phyloP scores from a whole-genome alignment of 306 rosid genomes.

The Acacia melanoxylon region DNA sequence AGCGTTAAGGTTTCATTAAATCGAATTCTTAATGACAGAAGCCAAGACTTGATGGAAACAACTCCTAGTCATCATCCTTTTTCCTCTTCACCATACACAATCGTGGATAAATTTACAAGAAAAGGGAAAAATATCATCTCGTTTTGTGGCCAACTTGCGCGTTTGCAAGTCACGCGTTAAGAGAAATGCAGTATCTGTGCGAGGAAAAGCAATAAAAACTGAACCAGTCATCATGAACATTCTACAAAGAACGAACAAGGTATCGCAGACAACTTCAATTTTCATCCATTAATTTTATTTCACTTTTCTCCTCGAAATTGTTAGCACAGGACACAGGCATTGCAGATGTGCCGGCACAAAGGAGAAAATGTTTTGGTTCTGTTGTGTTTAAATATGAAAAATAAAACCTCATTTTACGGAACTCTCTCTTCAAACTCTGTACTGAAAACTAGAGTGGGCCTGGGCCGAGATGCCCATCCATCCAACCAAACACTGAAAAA shows the following conservation, averaged over 20 bases:
- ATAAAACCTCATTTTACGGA: slow-evolving; percentile 61
- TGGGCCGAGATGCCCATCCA: slow-evolving; percentile 34
- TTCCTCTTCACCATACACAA: background rate
- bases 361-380: slow-evolving; percentile 33
- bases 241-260: slow-evolving; percentile 30
- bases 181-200: background rate
- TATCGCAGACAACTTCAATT: slow-evolving; percentile 13
- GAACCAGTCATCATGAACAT: background rate
- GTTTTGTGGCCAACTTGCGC: background rate
- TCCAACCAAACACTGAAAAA: slow-evolving; percentile 31
- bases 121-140: background rate
- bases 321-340: slow-evolving; percentile 48
- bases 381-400: slow-evolving; percentile 32
- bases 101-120: background rate
- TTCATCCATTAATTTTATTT: background rate
- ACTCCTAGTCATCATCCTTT: background rate
- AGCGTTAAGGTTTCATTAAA: background rate
- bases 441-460: slow-evolving; percentile 38
- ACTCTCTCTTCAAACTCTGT: slow-evolving; percentile 45
- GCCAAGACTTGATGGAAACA: background rate
- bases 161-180: background rate
- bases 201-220: background rate
- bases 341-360: slow-evolving; percentile 54
- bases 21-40: background rate
- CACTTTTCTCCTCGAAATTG: slow-evolving; percentile 30